Percentiles rank a stretch among this genome's conserved stretches.
Evolutionary conservation across 441 rosid genomes (phyloP).

Genomic region (Lepidium campestre): DNA sequence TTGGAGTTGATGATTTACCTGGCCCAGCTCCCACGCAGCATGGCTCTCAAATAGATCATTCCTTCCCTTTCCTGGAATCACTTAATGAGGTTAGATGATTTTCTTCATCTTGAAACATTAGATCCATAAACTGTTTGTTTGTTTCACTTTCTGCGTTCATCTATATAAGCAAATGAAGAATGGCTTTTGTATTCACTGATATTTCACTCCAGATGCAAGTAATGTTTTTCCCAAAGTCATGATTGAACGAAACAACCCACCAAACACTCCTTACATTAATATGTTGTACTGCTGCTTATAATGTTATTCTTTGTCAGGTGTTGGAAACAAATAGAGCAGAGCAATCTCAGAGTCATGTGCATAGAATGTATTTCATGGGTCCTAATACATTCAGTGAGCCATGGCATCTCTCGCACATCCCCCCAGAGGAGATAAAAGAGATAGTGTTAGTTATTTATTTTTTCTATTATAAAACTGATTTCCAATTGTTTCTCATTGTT

Average conservation of each 20-base stretch:
- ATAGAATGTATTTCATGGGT: constrained; percentile 98
- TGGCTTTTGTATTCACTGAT: background rate
- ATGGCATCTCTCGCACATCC: constrained; percentile 95
- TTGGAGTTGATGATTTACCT: constrained; percentile 90
- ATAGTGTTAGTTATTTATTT: constrained; percentile 69
- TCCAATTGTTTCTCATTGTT: constrained; percentile 10
- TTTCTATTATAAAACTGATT: background rate
- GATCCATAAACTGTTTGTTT: constrained; percentile 7
- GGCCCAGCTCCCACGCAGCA: constrained; percentile 95
- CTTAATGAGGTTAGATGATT: constrained; percentile 73
- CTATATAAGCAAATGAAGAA: background rate
- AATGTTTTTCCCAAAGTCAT: background rate
- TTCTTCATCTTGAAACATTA: constrained; percentile 9
- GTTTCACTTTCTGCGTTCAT: background rate
- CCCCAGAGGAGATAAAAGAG: constrained; percentile 94
- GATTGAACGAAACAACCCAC: constrained; percentile 1
- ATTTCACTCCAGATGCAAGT: constrained; percentile 14
- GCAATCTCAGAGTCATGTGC: constrained; percentile 94
- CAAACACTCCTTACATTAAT: background rate
- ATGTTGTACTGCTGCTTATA: background rate
- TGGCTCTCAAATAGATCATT: constrained; percentile 92
- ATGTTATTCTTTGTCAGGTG: constrained; percentile 49
- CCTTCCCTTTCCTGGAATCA: constrained; percentile 98
- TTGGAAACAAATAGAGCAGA: constrained; percentile 98
- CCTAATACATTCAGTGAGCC: constrained; percentile 95